Evolutionary conservation across 2,329 filamentous ascomycete genomes (phyloP), one percentile per base, ranked within the genome.

Genomic region (Aphanocladium album): DNA sequence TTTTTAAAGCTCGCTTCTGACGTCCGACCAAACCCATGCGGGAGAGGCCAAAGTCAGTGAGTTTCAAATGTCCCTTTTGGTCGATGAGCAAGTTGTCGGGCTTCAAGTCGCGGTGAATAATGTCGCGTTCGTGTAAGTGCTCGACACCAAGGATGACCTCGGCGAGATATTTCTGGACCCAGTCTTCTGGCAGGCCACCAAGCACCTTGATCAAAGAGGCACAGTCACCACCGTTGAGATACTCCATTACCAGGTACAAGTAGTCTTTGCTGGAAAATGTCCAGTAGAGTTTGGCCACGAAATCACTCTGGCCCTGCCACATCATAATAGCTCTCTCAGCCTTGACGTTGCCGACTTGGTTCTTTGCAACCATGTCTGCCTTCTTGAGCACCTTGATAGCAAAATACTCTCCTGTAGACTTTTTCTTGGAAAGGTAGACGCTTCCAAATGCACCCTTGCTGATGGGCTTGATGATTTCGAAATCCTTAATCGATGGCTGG

Each of bases 331-430:
- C 96, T 66, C 95, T 86, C 76, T 99, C 95, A 9, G 96, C 95
- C 76, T 99, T 98, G 70, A 99, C 95, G 70, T 99, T 99, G 67
- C 95, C 96, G 67, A 99, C 93, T 72, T 99, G 95, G 73, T 99
- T 99, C 76, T 99, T 99, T 63, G 95, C 95, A 64, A 99, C 91
- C 95, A 99, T 99, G 79, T 99, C 95, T n/a, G 95, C 93, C 76
- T 99, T 99, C 72, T 98, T 98, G 62, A 99, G 76, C 1, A 98
- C 95, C 72, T 99, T 99, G 78, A 99, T 98, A 11, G 95, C 95
- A 73, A 93, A 99, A 74, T 99, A 99, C 70, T 99, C 95, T 50
- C 93, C 93, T 0, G 96, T 99, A 0, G 91, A 95, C 74, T 97
- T 98, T 81, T 99, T 99, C 78, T 98, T 99, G 1, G 95, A 93